Base-by-base conservation (phyloP, 2,329 filamentous ascomycete species). In the Pseudofabraea citricarpa region DNA sequence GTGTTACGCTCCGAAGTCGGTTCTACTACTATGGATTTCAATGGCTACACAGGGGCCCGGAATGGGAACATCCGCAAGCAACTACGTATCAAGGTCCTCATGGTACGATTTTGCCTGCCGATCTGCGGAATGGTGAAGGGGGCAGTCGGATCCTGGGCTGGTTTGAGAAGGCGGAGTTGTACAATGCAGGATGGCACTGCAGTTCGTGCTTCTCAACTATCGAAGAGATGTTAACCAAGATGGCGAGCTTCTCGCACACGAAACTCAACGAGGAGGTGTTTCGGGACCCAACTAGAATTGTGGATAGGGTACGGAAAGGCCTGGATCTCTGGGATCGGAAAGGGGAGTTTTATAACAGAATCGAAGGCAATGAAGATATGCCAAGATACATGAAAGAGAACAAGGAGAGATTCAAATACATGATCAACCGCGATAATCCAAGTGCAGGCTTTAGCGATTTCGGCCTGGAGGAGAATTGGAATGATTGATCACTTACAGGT, bases 121-220 rank as follows among this genome's bases (percentile, higher is more conserved):
- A 67, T 45, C 55, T 73, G 15, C 61, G 70, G 4, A 57, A 58
- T 52, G 50, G 61, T 40, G 50, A 58, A 29, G 45, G 52, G 22
- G 49, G 50, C 5, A 48, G 50, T 42, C 40, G 50, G 40, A 15
- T 55, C n/a, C 33, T 39, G 12, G 42, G 37, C 4, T 55, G 49
- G 51, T 58, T 51, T 53, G 52, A 65, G 13, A 57, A 64, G 18
- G 52, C 56, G 3, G 57, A 65, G 26, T 43, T 72, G 12, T 64
- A 56, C 49, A 62, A 70, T 47, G 65, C 66, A 1, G 68, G 61
- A 3, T 74, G 70, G 70, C 69, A 72, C 51, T 74, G 70, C 53
- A 67, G 63, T 24, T 64, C 60, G 21, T 73, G 71, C 52, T 69
- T 71, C 45, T 52, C 59, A 5, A 70, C 61, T 5, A 51, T 74